Percentiles rank a stretch among this genome's conserved stretches.
These are phyloP conservation scores for Arabidopsis thaliana DNA, from an alignment of 345 rosid genomes.

Conservation along the genomic window TAIR10.1 NC_003076.8:10267001-10267500, in stretches of 20 bases:
- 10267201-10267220: slow-evolving; percentile 1
- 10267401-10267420: no score
- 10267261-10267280: neutral
- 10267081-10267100: neutral
- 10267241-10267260: slow-evolving; percentile 5
- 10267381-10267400: neutral
- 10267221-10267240: neutral
- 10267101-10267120: slow-evolving; percentile 1
- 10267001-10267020: neutral
- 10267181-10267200: neutral
- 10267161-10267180: neutral
- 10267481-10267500: no score
- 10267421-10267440: no score
- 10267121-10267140: neutral
- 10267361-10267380: neutral
- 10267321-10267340: neutral
- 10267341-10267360: slow-evolving; percentile 7
- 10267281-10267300: neutral
- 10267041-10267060: slow-evolving; percentile 16
- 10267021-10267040: neutral
- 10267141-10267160: slow-evolving; percentile 9
- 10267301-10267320: neutral
- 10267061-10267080: slow-evolving; percentile 8
- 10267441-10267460: no score
- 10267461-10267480: no score